phyloP scores from a whole-genome alignment of 73 alveolate genomes.

The Paramecium tetraurelia region DNA sequence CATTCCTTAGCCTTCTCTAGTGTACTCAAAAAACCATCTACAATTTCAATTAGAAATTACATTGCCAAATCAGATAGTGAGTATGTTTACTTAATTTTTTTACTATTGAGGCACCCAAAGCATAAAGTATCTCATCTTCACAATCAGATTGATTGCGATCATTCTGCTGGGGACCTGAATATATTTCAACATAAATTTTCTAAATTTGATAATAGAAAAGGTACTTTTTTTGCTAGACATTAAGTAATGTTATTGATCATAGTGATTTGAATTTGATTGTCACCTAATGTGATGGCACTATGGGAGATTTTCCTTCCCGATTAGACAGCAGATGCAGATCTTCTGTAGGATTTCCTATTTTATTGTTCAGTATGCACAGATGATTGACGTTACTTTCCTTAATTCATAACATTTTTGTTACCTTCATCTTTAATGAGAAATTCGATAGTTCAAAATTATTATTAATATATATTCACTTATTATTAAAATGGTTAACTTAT shows the following conservation, averaged over 20 bases:
- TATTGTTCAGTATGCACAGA: not conserved
- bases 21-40: not conserved
- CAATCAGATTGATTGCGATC: not conserved
- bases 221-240: not conserved
- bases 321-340: not conserved
- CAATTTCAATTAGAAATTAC: not conserved
- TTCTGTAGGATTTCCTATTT: not conserved
- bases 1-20: not conserved
- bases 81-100: not conserved
- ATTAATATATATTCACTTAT: not conserved
- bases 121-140: not conserved
- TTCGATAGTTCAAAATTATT: not conserved
- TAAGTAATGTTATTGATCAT: not conserved
- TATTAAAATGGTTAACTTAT: not conserved
- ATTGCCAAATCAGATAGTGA: not conserved
- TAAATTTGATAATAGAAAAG: not conserved
- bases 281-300: not conserved
- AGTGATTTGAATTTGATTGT: not conserved
- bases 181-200: not conserved
- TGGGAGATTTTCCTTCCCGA: not conserved
- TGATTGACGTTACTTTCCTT: not conserved
- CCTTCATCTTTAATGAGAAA: not conserved
- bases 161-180: not conserved
- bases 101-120: not conserved
- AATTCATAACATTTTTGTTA: not conserved